Conservation (phyloP, 176 grass and related monocot species). For the Carex parvula region DNA sequence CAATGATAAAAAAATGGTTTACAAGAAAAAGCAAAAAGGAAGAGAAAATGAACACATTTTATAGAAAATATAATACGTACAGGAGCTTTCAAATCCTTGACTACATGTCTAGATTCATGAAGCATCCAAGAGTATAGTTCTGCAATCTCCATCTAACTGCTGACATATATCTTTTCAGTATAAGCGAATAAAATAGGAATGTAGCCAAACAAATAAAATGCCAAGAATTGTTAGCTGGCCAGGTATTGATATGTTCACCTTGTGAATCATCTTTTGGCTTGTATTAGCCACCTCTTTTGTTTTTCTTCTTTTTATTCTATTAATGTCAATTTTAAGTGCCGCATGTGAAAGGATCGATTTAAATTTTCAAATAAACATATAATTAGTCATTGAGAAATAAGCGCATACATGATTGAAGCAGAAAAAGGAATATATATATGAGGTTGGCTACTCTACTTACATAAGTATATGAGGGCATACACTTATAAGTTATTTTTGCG, state of each 20-base stretch:
- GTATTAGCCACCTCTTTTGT: constrained; percentile 22
- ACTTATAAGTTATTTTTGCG: no score
- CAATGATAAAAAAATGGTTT: not conserved
- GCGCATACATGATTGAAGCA: not conserved
- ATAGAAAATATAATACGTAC: not conserved
- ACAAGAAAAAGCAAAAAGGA: not conserved
- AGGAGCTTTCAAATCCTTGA: constrained; percentile 16
- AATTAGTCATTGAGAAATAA: not conserved
- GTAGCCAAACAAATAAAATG: constrained; percentile 35
- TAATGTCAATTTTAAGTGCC: constrained; percentile 11
- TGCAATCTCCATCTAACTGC: constrained; percentile 21
- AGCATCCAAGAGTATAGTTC: constrained; percentile 23
- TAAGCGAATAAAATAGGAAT: constrained; percentile 31
- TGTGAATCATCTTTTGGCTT: constrained; percentile 31
- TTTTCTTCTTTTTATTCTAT: constrained; percentile 19
- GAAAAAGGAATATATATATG: no score
- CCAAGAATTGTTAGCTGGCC: constrained; percentile 32
- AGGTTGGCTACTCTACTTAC: no score
- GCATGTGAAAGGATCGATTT: constrained; percentile 18
- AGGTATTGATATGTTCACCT: constrained; percentile 33
- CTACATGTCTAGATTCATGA: not conserved
- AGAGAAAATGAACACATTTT: not conserved
- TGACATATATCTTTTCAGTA: constrained; percentile 25
- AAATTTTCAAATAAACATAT: not conserved
- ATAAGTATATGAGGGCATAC: no score